Base-by-base conservation (phyloP, 2,329 filamentous ascomycete genomes). In the Celoporthe dispersa region DNA sequence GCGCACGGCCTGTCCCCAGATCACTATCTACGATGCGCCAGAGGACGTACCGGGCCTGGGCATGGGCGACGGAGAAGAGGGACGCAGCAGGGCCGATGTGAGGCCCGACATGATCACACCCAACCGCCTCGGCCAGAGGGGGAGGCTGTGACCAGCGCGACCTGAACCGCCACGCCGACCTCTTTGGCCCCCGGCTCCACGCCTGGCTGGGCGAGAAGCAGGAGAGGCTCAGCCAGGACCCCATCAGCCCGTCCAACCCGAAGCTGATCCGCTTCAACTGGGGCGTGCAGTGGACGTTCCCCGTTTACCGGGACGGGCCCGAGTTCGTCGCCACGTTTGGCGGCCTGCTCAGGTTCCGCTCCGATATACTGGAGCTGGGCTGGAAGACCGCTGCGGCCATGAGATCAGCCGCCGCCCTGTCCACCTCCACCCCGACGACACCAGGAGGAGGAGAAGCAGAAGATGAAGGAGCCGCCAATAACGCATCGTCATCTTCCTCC, bases 281-380 rank as follows among this genome's bases (percentile, higher is more conserved):
- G 82, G 82, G 81, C 22, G 81, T 83, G 9, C 80, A 83, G 64
- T 83, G 79, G 77, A 82, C 85, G 69, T 84, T 80, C 79, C 83
- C 81, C 28, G 79, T 82, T 6, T 82, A 80, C 67, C 79, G 81
- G 19, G 84, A 86, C 71, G 83, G 83, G 0, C 81, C 83, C 7
- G 83, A 84, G 70, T 82, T 86, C 67, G 80, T 78, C 8, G 79
- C 81, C 33, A 82, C 82, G 0, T 85, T 83, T 59, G 82, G 83
- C 0, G 76, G 78, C 7, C 73, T 84, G n/a, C 77, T 84, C 28
- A 77, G 75, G 60, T 79, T 85, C 71, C 80, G 83, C 44, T 75
- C 76, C 33, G 81, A 84, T 72, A 78, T 85, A 8, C 72, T 83
- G n/a, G 74, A 76, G 8, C 73, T 86, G 8, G 83, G 83, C 0